These are phyloP conservation scores for Huntiella savannae DNA, from an alignment of 2,329 filamentous ascomycete species.

Conservation along the genomic window DNA sequence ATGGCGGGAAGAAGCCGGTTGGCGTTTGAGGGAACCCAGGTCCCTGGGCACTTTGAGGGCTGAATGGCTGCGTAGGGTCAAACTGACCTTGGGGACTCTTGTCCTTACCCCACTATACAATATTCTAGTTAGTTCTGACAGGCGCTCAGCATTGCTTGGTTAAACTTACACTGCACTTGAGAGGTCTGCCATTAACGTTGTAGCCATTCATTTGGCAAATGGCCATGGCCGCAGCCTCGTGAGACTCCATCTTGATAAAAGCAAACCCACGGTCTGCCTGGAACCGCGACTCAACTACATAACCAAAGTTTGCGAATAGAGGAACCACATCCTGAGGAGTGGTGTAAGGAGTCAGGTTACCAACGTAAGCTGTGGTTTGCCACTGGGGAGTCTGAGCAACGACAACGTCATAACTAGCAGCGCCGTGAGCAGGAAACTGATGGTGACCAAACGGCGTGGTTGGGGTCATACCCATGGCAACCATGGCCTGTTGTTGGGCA, in stretches of 20 bases:
- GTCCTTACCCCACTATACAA: constrained; percentile 84
- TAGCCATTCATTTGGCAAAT: constrained; percentile 97
- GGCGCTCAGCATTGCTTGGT: background rate
- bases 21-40: constrained; percentile 61
- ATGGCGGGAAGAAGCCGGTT: constrained; percentile 79
- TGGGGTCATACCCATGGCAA: constrained; percentile 92
- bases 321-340: constrained; percentile 94
- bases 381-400: constrained; percentile 85
- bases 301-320: constrained; percentile 96
- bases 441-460: constrained; percentile 93
- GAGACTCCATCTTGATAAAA: constrained; percentile 97
- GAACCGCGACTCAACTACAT: constrained; percentile 91
- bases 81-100: constrained; percentile 66
- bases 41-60: constrained; percentile 55
- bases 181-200: constrained; percentile 85
- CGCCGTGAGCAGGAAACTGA: constrained; percentile 90
- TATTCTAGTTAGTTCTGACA: constrained; percentile 16
- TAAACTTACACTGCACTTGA: constrained; percentile 87
- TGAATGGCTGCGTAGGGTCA: constrained; percentile 51
- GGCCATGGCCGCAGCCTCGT: constrained; percentile 95
- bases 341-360: constrained; percentile 93
- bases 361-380: constrained; percentile 98
- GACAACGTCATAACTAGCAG: constrained; percentile 96
- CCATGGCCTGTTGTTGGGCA: constrained; percentile 92
- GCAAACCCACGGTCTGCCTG: constrained; percentile 95